Conservation (phyloP, 768 basidiomycete genomes). For the Brasilioporus rufonigricans region DNA sequence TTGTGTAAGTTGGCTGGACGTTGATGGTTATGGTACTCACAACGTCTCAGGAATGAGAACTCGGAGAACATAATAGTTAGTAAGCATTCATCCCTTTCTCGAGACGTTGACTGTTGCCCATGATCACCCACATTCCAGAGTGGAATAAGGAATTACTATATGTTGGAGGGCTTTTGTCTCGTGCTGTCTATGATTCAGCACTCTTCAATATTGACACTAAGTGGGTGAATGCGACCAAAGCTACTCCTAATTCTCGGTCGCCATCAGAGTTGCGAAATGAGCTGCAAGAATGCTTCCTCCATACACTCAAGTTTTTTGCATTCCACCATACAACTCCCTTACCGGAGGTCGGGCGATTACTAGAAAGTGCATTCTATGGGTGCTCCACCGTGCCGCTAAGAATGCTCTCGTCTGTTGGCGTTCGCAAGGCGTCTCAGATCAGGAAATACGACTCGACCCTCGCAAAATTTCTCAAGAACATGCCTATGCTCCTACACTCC, state of each 20-base stretch:
- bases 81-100: constrained; percentile 34
- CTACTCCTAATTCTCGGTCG: background rate
- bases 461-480: constrained; percentile 31
- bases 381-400: background rate
- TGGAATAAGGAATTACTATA: constrained; percentile 93
- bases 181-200: constrained; percentile 84
- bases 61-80: constrained; percentile 43
- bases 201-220: constrained; percentile 45
- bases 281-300: too few species aligned
- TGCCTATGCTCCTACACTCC: constrained; percentile 33
- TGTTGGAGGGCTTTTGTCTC: too few species aligned
- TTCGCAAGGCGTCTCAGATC: background rate
- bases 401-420: background rate
- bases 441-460: background rate
- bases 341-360: background rate
- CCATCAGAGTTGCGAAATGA: background rate
- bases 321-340: background rate
- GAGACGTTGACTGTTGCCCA: background rate
- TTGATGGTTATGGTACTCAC: background rate
- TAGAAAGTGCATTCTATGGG: too few species aligned
- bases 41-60: constrained; percentile 49
- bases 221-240: background rate
- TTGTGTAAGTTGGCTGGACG: background rate
- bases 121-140: constrained; percentile 39
- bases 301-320: background rate